Evolutionary conservation across 2,329 filamentous ascomycete species (phyloP), one percentile per base, ranked within the genome.

Genomic region (Fusarium brevicatenulatum): DNA sequence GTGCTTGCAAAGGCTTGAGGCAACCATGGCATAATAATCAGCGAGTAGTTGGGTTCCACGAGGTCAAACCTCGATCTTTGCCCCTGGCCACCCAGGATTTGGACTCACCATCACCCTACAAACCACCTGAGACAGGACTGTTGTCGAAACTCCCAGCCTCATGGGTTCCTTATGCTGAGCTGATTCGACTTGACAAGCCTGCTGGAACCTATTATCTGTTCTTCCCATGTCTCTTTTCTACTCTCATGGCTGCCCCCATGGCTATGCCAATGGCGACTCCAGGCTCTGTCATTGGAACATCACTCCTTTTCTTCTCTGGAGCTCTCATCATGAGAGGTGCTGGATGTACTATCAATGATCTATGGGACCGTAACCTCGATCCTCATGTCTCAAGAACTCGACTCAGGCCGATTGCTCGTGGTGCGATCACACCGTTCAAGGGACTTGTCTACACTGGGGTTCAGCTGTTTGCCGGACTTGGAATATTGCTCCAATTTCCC

Each of bases 341-440:
- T 25, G 94, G 94, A 57, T 97, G 95, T 81, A 92, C 92, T 23
- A 94, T 97, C 83, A 97, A 97, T 80, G 95, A 97, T 80, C 89
- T 97, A 56, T 95, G 94, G 92, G 95, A 97, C 81, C 90, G 93
- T 61, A 93, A 96, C 76, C 90, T 97, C 21, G 95, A 97, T 81
- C 91, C 92, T 11, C 89, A 94, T 71, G 94, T 97, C 19, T 83
- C 88, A 4, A 89, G 95, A 53, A 97, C 93, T 10, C 89, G 91
- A 19, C 85, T 94, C 37, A 91, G 95, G 21, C 95, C 95, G 7
- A 92, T 97, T 68, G 94, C 95, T 2, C 89, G 95, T 18, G 88
- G 92, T 39, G 94, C 94, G 58, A 85, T 97, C 56, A 91, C 90
- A 6, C 92, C 93, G 0, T 87, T 89, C 75, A 85, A 90, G n/a